phyloP scores from a whole-genome alignment of 75 land plant genomes.

The Chamaecyparis obtusa region DNA sequence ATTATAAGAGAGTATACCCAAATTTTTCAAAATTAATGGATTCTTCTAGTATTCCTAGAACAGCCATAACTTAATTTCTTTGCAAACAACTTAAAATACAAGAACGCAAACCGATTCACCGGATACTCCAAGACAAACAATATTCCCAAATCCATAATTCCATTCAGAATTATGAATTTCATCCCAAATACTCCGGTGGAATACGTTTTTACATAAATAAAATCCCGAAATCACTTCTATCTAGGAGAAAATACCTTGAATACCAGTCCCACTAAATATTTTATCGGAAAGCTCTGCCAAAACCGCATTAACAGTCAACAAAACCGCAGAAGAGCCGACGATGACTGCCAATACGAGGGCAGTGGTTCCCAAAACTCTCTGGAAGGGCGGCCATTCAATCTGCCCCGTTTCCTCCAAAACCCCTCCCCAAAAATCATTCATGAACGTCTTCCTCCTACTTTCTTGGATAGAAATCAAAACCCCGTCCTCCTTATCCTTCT shows the following conservation, averaged over 20 bases:
- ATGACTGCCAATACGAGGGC: conserved; percentile 87
- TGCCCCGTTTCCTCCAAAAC: conserved; percentile 81
- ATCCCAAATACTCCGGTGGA: neutral
- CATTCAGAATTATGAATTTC: neutral
- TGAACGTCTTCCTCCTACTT: conserved; percentile 10
- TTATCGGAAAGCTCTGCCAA: conserved; percentile 86
- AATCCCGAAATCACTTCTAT: too few species aligned
- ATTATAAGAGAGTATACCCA: neutral
- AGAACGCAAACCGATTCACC: neutral
- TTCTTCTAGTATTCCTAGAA: neutral
- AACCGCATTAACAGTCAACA: conserved; percentile 88
- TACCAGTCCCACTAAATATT: conserved; percentile 62
- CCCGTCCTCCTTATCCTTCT: neutral
- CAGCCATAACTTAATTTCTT: neutral
- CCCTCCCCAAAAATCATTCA: conserved; percentile 41
- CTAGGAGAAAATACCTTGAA: conserved; percentile 55
- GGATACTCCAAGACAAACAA: neutral
- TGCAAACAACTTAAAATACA: neutral
- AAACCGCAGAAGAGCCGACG: conserved; percentile 78
- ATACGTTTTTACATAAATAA: neutral
- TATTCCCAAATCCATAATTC: neutral
- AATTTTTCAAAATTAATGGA: neutral
- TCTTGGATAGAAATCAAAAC: neutral
- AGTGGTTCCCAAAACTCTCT: conserved; percentile 85
- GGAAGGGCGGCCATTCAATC: conserved; percentile 91